These are phyloP conservation scores for Candida mattraensis DNA, from an alignment of 805 yeast genomes.

Conservation along the genomic window DNA sequence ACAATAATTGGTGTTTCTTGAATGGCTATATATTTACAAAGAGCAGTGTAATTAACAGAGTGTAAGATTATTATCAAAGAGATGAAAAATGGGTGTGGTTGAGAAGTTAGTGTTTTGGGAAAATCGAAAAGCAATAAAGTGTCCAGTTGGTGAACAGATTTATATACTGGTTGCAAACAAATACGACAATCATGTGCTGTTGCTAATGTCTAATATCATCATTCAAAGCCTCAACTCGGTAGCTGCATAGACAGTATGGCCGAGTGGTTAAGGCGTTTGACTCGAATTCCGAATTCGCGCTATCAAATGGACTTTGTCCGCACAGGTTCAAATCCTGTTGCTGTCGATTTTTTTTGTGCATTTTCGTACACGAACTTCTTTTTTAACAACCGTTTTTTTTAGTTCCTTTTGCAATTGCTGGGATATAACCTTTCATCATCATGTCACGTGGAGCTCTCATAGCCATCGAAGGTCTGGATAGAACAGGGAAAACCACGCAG, in stretches of 20 bases:
- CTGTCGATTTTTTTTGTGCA: constrained; percentile 44
- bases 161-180: no score
- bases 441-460: constrained; percentile 66
- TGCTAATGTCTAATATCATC: not conserved
- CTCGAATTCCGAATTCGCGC: constrained; percentile 32
- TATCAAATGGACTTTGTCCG: constrained; percentile 57
- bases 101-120: no score
- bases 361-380: not conserved
- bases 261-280: constrained; percentile 43
- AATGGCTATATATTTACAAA: no score
- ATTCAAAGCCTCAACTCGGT: not conserved
- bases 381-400: constrained; percentile 1
- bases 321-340: constrained; percentile 67
- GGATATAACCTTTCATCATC: no score
- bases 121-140: no score
- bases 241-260: constrained; percentile 34
- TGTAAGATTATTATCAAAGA: not conserved
- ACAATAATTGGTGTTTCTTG: no score
- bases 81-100: no score
- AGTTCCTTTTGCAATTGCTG: constrained; percentile 1
- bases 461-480: constrained; percentile 87
- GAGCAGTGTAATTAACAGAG: not conserved
- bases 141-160: no score
- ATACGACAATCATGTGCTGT: not conserved
- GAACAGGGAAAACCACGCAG: constrained; percentile 95